A percentile compares a stretch with the other conserved stretches of the same genome.
Conservation (phyloP, 331 rosid genomes). For the Rhamnella rubrinervis region DNA sequence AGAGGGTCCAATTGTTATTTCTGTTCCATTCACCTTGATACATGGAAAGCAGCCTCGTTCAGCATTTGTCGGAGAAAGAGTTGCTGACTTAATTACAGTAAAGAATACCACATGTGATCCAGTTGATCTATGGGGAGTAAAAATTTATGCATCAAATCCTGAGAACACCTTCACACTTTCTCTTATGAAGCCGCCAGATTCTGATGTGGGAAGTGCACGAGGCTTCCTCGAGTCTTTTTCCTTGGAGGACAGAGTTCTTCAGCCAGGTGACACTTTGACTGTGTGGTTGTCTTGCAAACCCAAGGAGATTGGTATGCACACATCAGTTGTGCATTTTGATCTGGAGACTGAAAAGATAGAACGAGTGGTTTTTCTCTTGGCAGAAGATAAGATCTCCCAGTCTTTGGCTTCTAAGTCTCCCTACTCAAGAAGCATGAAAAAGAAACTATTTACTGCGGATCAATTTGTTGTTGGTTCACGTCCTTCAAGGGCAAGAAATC, state of each 20-base stretch:
- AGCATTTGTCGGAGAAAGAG: slow-evolving; percentile 47
- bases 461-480: slow-evolving; percentile 42
- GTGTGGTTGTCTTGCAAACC: slow-evolving; percentile 92
- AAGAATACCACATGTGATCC: slow-evolving; percentile 68
- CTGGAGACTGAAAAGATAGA: slow-evolving; percentile 64
- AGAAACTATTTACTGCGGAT: slow-evolving; percentile 48
- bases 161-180: slow-evolving; percentile 75
- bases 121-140: slow-evolving; percentile 72
- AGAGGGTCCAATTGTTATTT: slow-evolving; percentile 56
- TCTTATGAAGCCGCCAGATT: slow-evolving; percentile 69
- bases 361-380: slow-evolving; percentile 76
- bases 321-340: slow-evolving; percentile 65
- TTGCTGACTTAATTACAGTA: slow-evolving; percentile 52
- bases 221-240: slow-evolving; percentile 56
- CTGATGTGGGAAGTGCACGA: slow-evolving; percentile 34
- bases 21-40: slow-evolving; percentile 68
- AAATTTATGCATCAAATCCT: slow-evolving; percentile 74
- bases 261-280: slow-evolving; percentile 61
- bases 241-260: slow-evolving; percentile 83
- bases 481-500: slow-evolving; percentile 36
- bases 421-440: slow-evolving; percentile 52
- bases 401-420: slow-evolving; percentile 63
- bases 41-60: slow-evolving; percentile 65
- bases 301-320: slow-evolving; percentile 73
- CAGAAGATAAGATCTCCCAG: slow-evolving; percentile 75